Percentiles rank a stretch among this genome's conserved stretches.
phyloP scores from a whole-genome alignment of 176 grass and related monocot genomes.

The Oryza meyeriana region DNA sequence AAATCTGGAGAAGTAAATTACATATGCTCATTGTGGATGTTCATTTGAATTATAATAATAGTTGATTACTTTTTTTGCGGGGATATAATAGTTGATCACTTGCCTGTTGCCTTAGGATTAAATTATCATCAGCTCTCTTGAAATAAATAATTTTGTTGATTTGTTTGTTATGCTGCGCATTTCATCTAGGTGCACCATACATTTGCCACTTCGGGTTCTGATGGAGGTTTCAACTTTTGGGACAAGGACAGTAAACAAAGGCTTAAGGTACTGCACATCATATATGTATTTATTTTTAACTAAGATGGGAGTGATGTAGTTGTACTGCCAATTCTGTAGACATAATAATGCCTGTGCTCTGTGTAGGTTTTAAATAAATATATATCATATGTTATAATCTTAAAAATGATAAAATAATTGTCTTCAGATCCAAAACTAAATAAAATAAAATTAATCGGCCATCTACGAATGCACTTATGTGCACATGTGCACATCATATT shows the following conservation, averaged over 20 bases:
- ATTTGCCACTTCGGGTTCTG: slow-evolving; percentile 82
- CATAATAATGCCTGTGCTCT: not conserved
- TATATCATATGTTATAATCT: not conserved
- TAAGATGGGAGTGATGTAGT: not conserved
- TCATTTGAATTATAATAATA: not conserved
- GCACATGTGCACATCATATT: not conserved
- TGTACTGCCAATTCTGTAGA: not conserved
- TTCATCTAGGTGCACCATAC: slow-evolving; percentile 68
- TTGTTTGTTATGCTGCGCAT: slow-evolving; percentile 3
- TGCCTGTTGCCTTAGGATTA: not conserved
- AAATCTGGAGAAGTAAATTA: not conserved
- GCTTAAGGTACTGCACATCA: slow-evolving; percentile 56
- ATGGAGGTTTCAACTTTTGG: slow-evolving; percentile 82
- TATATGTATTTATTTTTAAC: not conserved
- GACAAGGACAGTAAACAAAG: slow-evolving; percentile 95
- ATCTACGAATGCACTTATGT: not conserved
- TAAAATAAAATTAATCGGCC: not conserved
- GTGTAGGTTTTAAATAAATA: not conserved
- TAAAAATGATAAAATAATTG: not conserved
- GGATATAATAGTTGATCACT: not conserved
- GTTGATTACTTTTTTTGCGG: not conserved
- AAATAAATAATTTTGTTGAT: slow-evolving; percentile 9
- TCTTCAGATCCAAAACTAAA: not conserved
- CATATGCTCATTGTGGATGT: not conserved
- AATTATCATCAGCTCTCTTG: slow-evolving; percentile 11